Percentiles rank a stretch among this genome's conserved stretches.
Conservation (phyloP, 176 grass and related monocot genomes). For the Ensete glaucum region DNA sequence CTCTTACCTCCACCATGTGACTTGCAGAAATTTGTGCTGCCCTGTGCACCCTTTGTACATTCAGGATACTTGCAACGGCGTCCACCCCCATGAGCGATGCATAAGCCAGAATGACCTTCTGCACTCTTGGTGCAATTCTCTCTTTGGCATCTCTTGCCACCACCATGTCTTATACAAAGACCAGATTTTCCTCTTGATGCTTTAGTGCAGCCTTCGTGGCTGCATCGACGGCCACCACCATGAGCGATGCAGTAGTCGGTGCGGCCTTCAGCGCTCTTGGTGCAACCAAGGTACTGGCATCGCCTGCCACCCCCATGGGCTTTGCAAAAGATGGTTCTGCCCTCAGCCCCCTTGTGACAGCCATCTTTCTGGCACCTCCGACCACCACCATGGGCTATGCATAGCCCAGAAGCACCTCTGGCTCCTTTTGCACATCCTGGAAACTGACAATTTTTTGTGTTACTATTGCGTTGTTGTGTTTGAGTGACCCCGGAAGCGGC, state of each 20-base stretch:
- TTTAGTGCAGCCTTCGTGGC: slow-evolving; percentile 29
- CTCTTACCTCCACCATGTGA: slow-evolving; percentile 55
- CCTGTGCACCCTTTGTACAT: slow-evolving; percentile 45
- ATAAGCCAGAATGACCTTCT: slow-evolving; percentile 45
- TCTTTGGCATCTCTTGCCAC: slow-evolving; percentile 49
- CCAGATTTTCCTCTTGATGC: slow-evolving; percentile 53
- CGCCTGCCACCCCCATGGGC: slow-evolving; percentile 43
- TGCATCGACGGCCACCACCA: slow-evolving; percentile 44
- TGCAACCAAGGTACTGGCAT: slow-evolving; percentile 41
- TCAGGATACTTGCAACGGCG: slow-evolving; percentile 35
- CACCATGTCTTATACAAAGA: slow-evolving; percentile 49
- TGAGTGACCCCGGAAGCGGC: slow-evolving; percentile 29
- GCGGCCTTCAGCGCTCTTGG: slow-evolving; percentile 42
- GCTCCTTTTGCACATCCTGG: slow-evolving; percentile 70
- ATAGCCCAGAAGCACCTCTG: slow-evolving; percentile 68
- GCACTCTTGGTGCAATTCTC: slow-evolving; percentile 45
- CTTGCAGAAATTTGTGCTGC: slow-evolving; percentile 46
- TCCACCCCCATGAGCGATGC: slow-evolving; percentile 52
- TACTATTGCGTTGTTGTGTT: slow-evolving; percentile 31
- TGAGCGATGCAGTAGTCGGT: slow-evolving; percentile 48
- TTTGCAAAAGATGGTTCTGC: slow-evolving; percentile 48
- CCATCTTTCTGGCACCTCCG: slow-evolving; percentile 48
- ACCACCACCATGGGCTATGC: slow-evolving; percentile 84
- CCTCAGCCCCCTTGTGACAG: slow-evolving; percentile 44
- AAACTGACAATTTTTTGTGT: slow-evolving; percentile 51